Conservation (phyloP, 192 early-diverging fungal species). For the Podila minutissima region DNA sequence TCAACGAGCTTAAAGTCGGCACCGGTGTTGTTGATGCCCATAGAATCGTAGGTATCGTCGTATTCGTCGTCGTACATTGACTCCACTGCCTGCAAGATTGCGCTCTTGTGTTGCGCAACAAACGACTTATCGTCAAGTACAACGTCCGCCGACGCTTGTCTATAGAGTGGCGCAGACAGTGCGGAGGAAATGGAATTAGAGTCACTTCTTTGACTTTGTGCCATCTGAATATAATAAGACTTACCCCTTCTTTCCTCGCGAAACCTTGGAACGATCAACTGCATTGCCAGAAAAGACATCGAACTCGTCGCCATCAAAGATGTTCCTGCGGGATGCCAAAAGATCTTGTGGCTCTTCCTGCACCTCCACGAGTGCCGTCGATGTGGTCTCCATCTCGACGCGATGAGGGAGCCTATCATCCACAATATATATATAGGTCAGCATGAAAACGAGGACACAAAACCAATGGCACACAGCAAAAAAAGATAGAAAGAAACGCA, state of each 20-base stretch:
- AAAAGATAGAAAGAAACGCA: constrained; percentile 8
- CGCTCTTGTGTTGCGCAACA: constrained; percentile 58
- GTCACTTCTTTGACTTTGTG: not conserved
- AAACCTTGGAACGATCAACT: constrained; percentile 72
- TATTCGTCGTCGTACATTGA: constrained; percentile 86
- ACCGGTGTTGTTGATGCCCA: constrained; percentile 66
- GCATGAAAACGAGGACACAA: not conserved
- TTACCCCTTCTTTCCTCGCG: constrained; percentile 78
- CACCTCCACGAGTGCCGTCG: constrained; percentile 8
- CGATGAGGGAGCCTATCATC: constrained; percentile 18
- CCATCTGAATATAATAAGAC: constrained; percentile 1
- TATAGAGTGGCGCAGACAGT: constrained; percentile 1
- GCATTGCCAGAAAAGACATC: constrained; percentile 80
- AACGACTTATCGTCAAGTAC: constrained; percentile 68
- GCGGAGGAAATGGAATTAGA: not conserved
- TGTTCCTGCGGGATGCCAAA: constrained; percentile 74
- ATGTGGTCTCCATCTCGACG: not conserved
- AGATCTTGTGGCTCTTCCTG: constrained; percentile 42
- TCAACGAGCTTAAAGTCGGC: constrained; percentile 66
- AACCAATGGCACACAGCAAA: not conserved
- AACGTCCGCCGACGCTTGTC: constrained; percentile 52
- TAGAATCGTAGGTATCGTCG: constrained; percentile 92
- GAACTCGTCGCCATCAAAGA: constrained; percentile 95
- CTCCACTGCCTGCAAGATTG: constrained; percentile 57
- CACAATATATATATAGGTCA: not conserved